Evolutionary conservation across 306 rosid species (phyloP), one percentile per base, ranked within the genome.

Genomic region (Dryas drummondii): DNA sequence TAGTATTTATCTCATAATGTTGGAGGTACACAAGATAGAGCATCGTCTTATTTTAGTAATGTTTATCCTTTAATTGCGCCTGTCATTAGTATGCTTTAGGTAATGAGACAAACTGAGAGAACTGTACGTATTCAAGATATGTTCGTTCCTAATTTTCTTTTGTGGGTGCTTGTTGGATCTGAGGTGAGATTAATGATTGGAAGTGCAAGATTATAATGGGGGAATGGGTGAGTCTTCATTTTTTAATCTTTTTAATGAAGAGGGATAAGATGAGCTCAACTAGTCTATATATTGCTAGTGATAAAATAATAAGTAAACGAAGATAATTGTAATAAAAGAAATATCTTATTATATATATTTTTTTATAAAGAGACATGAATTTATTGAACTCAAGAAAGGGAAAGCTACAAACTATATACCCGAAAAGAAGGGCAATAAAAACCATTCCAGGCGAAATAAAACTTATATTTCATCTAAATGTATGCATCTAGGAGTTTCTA

Each of bases 31-130:
- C 40, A 48, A 15, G 68, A 32, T 32, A 1, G 37, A 42, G 16
- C 13, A 63, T 41, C 27, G 15, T 63, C 49, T 63, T 26, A 63
- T 63, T 15, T 72, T 26, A 57, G 45, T 42, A 5, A 49, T 51
- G 45, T 12, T 27, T 37, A 26, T 47, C 56, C 76, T 22, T 57
- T 45, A 58, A 44, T 72, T 58, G 27, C 67, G 67, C 46, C 26
- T 8, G 1, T 57, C 76, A 72, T 46, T 72, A 72, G 47, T 58
- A 46, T 72, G 76, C 6, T 26, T 57, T 22, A 52, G 67, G 57
- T 58, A 45, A 58, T 55, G 76, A 45, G 55, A 71, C 75, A 56
- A 27, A 4, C 12, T 22, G 19, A 70, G 42, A 50, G 53, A 48
- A 60, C 75, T 55, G 48, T 60, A 11, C 7, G 2, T 37, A 40